These are phyloP conservation scores for maize (Zea mays) DNA, from an alignment of 176 grass and related monocot species.

Conservation along the genomic window DNA sequence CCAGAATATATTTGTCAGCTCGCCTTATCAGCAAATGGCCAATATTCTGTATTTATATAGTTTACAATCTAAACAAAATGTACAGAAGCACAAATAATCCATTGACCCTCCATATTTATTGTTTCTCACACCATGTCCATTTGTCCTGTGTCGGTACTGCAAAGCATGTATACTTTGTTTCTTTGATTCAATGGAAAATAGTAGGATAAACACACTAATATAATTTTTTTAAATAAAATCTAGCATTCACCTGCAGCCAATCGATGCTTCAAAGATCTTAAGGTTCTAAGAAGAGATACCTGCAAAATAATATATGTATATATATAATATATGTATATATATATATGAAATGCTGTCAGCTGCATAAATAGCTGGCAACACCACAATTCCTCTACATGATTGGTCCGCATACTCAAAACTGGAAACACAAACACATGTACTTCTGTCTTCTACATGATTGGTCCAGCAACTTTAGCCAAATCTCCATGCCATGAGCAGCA, in stretches of 20 bases:
- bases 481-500: background rate
- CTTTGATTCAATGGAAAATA: background rate
- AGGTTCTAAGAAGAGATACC: constrained; percentile 73
- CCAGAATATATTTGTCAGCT: background rate
- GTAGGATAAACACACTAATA: constrained; percentile 18
- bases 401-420: background rate
- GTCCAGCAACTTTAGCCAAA: background rate
- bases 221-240: constrained; percentile 21
- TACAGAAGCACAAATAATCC: background rate
- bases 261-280: constrained; percentile 88
- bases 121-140: background rate
- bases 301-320: constrained; percentile 31
- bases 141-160: background rate
- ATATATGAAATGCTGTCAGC: background rate
- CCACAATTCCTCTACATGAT: background rate
- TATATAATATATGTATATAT: background rate
- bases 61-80: background rate
- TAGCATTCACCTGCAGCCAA: constrained; percentile 74
- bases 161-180: background rate
- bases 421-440: background rate
- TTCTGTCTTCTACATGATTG: background rate
- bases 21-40: background rate
- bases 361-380: background rate
- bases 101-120: constrained; percentile 5
- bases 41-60: background rate